Percentiles rank a stretch among this genome's conserved stretches.
Conservation (phyloP, 306 rosid genomes). For the Lathyrus oleraceus region DNA sequence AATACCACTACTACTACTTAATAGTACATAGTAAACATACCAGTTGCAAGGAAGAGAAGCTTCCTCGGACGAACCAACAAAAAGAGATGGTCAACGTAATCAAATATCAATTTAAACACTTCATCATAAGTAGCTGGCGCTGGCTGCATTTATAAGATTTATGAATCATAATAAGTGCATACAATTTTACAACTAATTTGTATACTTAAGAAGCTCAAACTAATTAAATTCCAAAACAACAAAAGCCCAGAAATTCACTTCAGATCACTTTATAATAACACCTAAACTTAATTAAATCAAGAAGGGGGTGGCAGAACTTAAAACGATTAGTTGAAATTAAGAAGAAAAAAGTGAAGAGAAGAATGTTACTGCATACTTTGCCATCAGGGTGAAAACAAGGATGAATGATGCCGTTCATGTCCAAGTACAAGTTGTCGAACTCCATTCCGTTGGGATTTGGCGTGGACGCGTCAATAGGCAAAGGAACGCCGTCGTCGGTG, state of each 20-base stretch:
- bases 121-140: constrained; percentile 79
- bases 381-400: constrained; percentile 98
- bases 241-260: neutral
- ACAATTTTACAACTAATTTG: neutral
- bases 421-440: constrained; percentile 89
- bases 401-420: constrained; percentile 94
- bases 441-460: constrained; percentile 93
- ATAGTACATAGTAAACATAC: constrained; percentile 42
- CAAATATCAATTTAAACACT: constrained; percentile 77
- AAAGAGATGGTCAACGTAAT: constrained; percentile 83
- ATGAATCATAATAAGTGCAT: constrained; percentile 21
- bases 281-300: neutral
- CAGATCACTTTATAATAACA: neutral
- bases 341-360: neutral
- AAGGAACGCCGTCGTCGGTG: constrained; percentile 36
- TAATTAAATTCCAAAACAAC: neutral
- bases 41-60: constrained; percentile 89
- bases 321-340: neutral
- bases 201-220: neutral
- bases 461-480: constrained; percentile 57
- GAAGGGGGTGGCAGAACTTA: neutral
- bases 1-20: neutral
- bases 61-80: constrained; percentile 91
- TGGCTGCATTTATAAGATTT: constrained; percentile 54
- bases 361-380: constrained; percentile 46